phyloP scores from a whole-genome alignment of 371 early-diverging fungal genomes.

The Mucor saturninus region DNA sequence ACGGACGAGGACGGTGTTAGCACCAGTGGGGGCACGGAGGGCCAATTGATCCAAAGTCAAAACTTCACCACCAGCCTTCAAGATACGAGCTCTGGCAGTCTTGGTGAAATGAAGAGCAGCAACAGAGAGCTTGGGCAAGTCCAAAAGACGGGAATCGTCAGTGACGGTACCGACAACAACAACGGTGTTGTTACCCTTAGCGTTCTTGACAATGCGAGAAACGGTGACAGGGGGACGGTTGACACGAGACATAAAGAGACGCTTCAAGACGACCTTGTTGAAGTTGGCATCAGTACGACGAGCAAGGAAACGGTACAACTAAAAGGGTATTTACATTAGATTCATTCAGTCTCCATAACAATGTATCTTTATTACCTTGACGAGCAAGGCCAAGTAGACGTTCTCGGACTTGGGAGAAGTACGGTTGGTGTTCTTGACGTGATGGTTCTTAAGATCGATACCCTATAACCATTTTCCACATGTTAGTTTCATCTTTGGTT shows the following conservation, averaged over 20 bases:
- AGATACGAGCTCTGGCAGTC: constrained; percentile 95
- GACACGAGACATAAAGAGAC: constrained; percentile 96
- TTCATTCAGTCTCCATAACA: background rate
- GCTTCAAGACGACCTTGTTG: constrained; percentile 98
- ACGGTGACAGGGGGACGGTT: constrained; percentile 95
- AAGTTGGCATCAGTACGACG: constrained; percentile 97
- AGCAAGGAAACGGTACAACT: constrained; percentile 98
- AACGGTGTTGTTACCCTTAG: constrained; percentile 81
- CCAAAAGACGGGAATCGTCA: constrained; percentile 93
- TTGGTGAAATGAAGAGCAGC: constrained; percentile 93
- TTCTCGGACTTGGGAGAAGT: constrained; percentile 89
- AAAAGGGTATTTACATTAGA: constrained; percentile 16
- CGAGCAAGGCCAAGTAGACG: constrained; percentile 94
- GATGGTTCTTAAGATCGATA: constrained; percentile 96
- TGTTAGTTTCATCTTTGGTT: background rate
- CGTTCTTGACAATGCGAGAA: constrained; percentile 83
- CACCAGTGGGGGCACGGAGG: constrained; percentile 95
- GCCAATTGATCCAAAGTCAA: constrained; percentile 99
- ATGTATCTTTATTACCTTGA: constrained; percentile 72
- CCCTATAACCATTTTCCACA: constrained; percentile 62
- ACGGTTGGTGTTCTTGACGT: constrained; percentile 91
- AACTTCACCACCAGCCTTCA: constrained; percentile 98
- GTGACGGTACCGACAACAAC: constrained; percentile 96
- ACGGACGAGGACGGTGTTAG: constrained; percentile 94
- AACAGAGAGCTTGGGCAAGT: constrained; percentile 94